Conservation (phyloP, 1,284 basidiomycete species). For the Ganoderma sp. region DNA sequence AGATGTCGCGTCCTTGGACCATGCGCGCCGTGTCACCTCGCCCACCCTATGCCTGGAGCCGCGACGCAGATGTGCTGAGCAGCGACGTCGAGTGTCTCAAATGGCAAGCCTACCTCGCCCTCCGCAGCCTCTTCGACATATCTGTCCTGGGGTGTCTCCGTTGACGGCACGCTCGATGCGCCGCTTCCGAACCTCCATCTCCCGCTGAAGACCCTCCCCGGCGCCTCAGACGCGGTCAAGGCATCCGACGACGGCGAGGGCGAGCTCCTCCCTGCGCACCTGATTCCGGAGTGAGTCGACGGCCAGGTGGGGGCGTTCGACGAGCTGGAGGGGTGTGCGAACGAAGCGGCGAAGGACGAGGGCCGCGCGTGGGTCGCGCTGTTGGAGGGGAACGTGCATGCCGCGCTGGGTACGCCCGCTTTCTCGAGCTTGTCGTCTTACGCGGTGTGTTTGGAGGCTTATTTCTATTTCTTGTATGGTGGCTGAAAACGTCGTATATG, state of each 20-base stretch:
- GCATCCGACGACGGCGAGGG: slow-evolving; percentile 43
- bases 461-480: slow-evolving; percentile 55
- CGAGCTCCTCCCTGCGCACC: slow-evolving; percentile 63
- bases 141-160: slow-evolving; percentile 64
- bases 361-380: slow-evolving; percentile 80
- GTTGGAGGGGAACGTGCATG: slow-evolving; percentile 75
- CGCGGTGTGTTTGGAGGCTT: slow-evolving; percentile 11
- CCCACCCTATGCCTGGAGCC: slow-evolving; percentile 63
- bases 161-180: slow-evolving; percentile 69
- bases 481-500: slow-evolving; percentile 83
- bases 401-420: slow-evolving; percentile 62
- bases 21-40: slow-evolving; percentile 47
- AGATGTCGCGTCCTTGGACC: slow-evolving; percentile 54
- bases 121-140: slow-evolving; percentile 61
- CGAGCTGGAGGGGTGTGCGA: slow-evolving; percentile 68
- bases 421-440: background rate
- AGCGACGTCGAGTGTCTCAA: slow-evolving; percentile 82
- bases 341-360: slow-evolving; percentile 65
- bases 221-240: slow-evolving; percentile 34
- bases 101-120: slow-evolving; percentile 83
- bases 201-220: slow-evolving; percentile 31
- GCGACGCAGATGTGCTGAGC: slow-evolving; percentile 55
- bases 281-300: slow-evolving; percentile 77
- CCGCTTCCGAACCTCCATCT: slow-evolving; percentile 71
- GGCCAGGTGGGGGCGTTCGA: slow-evolving; percentile 49